Conservation (phyloP, 176 grass and related monocot species). For the Carex littledalei region DNA sequence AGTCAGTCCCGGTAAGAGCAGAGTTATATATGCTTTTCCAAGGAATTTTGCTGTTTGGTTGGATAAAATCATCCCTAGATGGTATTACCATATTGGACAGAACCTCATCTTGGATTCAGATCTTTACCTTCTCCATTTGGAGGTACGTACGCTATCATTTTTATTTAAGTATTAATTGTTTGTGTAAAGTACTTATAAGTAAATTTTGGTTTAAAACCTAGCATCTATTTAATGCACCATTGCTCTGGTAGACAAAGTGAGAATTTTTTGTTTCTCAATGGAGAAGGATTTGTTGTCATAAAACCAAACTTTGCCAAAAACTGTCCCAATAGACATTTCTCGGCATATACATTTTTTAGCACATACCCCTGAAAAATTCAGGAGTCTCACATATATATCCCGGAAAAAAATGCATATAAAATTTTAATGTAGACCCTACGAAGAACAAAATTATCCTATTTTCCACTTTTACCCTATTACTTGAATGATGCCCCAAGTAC, state of each 20-base stretch:
- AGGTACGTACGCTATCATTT: slow-evolving; percentile 33
- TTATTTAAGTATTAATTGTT: background rate
- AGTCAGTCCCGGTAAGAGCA: slow-evolving; percentile 63
- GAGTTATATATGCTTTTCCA: slow-evolving; percentile 55
- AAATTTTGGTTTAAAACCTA: background rate
- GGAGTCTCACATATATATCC: background rate
- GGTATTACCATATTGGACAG: slow-evolving; percentile 42
- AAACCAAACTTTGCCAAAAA: background rate
- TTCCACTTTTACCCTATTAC: background rate
- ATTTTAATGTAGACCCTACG: background rate
- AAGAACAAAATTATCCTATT: background rate
- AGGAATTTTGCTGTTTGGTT: slow-evolving; percentile 55
- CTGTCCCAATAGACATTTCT: background rate
- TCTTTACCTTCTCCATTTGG: slow-evolving; percentile 70
- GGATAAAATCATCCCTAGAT: slow-evolving; percentile 51
- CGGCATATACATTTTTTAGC: background rate
- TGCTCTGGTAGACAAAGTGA: background rate
- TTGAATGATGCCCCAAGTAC: background rate
- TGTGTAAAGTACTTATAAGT: background rate
- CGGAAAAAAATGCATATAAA: background rate
- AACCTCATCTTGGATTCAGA: slow-evolving; percentile 85
- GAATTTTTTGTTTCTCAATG: background rate
- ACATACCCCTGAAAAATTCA: background rate
- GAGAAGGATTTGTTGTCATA: background rate
- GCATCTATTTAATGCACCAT: background rate